Evolutionary conservation across 1,284 basidiomycete species (phyloP), one percentile per base, ranked within the genome.

Genomic region (Caloboletus firmus): DNA sequence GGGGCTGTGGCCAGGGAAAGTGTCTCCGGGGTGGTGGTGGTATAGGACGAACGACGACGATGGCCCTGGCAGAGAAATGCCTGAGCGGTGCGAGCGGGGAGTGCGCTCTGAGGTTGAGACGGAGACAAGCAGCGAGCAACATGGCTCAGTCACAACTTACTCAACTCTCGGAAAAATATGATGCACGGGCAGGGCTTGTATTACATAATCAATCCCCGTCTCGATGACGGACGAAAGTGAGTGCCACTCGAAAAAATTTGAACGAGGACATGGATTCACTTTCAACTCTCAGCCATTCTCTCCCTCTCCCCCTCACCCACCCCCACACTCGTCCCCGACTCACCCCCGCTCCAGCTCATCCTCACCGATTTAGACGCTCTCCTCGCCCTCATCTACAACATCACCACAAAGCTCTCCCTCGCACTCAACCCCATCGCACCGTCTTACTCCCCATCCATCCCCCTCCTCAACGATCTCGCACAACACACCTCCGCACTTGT

Each of bases 371-470:
- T 85, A 22, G 58, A 82, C 18, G 80, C 83, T 2, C 73, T 90
- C 30, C 74, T 89, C 32, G 75, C 82, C 4, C 74, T 89, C 52
- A 64, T 89, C n/a, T 78, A 87, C 67, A 72, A 75, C 10, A 72
- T 79, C 22, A 74, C 80, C 1, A 90, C 86, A 11, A 91, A 87
- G 64, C 66, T 89, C 32, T 75, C 87, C 1, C 76, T 91, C 28
- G 76, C 80, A 0, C 75, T 89, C 39, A 87, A 85, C 31, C 84
- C 87, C 3, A 70, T 81, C 1, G 74, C 74, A 2, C 84, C 84
- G 0, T 72, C 82, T 1, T 81, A 83, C 64, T 65, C 72, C 6
- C 83, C 87, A 0, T 74, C 84, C 5, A 61, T 83, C 5, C 63
- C 75, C 2, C 78, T 85, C 18, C 73, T 88, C 47, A 79, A 76